Percentiles rank a stretch among this genome's conserved stretches.
Evolutionary conservation across 139 green algal genomes (phyloP).

Genomic region (Chlorella vulgaris): DNA sequence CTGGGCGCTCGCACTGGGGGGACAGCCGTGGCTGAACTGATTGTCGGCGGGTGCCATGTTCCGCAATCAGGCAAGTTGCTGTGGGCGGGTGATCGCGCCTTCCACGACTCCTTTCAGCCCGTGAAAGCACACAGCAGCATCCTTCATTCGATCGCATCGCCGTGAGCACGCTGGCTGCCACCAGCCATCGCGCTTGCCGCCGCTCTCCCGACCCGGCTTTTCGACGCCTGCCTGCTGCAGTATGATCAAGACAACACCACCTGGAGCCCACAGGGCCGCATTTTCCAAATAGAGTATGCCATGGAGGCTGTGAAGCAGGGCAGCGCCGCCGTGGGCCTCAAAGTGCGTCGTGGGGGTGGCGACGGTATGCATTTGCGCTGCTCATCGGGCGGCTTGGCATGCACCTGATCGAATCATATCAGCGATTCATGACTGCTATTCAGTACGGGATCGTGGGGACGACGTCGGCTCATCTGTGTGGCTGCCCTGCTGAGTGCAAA

Average conservation of each 20-base stretch:
- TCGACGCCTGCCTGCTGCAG: conserved; percentile 62
- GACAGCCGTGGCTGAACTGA: too few relatives aligned
- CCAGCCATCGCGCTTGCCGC: neutral
- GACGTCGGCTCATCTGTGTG: too few relatives aligned
- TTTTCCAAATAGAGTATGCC: conserved; percentile 98
- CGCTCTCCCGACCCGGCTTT: neutral
- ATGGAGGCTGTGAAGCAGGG: conserved; percentile 99
- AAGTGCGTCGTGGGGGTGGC: too few relatives aligned
- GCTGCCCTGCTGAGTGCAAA: too few relatives aligned
- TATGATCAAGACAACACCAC: conserved; percentile 98
- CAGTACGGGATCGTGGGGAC: too few relatives aligned
- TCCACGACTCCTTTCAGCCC: neutral
- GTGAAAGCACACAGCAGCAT: neutral
- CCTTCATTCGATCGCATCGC: neutral
- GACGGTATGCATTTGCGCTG: neutral
- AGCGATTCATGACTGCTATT: too few relatives aligned
- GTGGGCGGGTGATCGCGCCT: neutral
- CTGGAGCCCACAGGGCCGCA: conserved; percentile 93
- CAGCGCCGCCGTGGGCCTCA: conserved; percentile 90
- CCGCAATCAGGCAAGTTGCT: neutral
- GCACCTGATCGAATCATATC: too few relatives aligned
- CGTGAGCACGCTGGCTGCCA: too few relatives aligned
- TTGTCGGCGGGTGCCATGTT: too few relatives aligned
- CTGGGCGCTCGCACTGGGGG: too few relatives aligned
- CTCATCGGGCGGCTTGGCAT: too few relatives aligned